These are phyloP conservation scores for Ascochyta clinopodiicola DNA, from an alignment of 2,329 filamentous ascomycete species.

Conservation along the genomic window DNA sequence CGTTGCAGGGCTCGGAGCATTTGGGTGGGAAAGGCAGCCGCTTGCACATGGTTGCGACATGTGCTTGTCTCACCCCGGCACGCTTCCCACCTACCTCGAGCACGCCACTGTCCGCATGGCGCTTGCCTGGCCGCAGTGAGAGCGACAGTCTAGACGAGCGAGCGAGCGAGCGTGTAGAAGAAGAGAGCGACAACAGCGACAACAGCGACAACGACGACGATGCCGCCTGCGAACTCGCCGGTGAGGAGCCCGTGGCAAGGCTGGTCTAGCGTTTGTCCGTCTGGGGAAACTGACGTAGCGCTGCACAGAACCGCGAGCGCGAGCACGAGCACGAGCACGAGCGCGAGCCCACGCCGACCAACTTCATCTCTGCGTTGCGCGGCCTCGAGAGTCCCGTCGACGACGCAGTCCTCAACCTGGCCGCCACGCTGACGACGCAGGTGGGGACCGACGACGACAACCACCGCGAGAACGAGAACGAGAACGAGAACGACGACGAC, in stretches of 20 bases:
- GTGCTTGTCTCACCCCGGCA: not conserved
- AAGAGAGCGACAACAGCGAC: too few species aligned
- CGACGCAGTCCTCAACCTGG: constrained; percentile 52
- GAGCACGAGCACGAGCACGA: too few species aligned
- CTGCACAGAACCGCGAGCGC: constrained; percentile 29
- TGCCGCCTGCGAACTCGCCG: constrained; percentile 48
- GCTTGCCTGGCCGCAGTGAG: not conserved
- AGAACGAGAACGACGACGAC: constrained; percentile 49
- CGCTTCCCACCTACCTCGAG: not conserved
- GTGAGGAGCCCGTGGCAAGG: constrained; percentile 20
- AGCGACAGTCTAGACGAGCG: too few species aligned
- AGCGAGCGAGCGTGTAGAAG: too few species aligned
- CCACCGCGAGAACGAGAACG: constrained; percentile 46
- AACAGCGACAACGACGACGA: constrained; percentile 12
- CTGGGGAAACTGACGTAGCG: constrained; percentile 30
- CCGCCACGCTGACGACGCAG: constrained; percentile 55
- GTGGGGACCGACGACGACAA: constrained; percentile 49
- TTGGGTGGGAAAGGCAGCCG: not conserved
- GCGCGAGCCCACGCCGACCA: constrained; percentile 36
- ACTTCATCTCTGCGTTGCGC: constrained; percentile 57
- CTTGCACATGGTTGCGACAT: not conserved
- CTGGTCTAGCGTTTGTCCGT: not conserved
- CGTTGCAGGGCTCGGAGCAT: not conserved
- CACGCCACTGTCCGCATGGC: not conserved
- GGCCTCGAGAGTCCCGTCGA: constrained; percentile 56